Evolutionary conservation across 768 basidiomycete genomes (phyloP).

Genomic region (Lactarius quietus): DNA sequence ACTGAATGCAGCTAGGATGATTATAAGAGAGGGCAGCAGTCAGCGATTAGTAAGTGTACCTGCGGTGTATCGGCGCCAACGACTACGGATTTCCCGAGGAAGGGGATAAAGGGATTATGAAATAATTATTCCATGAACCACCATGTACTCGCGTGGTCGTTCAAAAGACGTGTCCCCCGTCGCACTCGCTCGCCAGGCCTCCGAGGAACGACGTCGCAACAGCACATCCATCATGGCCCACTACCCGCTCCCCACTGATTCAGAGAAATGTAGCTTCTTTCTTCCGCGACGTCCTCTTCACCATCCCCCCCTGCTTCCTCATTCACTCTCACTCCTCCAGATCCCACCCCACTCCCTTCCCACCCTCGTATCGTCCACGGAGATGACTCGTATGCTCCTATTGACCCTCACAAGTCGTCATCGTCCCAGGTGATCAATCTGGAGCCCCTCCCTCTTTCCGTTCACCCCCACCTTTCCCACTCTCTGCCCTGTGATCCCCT

Average conservation of each 20-base stretch:
- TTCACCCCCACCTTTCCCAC: constrained; percentile 1
- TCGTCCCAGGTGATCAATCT: constrained; percentile 1
- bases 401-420: constrained; percentile 12
- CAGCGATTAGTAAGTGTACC: background rate
- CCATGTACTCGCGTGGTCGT: constrained; percentile 25
- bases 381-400: constrained; percentile 16
- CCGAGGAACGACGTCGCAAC: constrained; percentile 23
- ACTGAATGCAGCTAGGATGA: background rate
- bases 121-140: background rate
- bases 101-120: background rate
- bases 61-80: background rate
- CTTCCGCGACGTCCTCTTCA: constrained; percentile 11
- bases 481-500: background rate
- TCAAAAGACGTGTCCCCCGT: constrained; percentile 24
- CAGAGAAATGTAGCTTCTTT: constrained; percentile 17
- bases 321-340: constrained; percentile 20
- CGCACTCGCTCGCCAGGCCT: constrained; percentile 27
- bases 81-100: background rate
- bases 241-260: constrained; percentile 17
- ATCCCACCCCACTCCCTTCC: constrained; percentile 15
- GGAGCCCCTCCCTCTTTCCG: constrained; percentile 9
- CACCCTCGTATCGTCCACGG: background rate
- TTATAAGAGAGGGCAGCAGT: background rate
- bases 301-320: constrained; percentile 16
- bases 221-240: constrained; percentile 11